Evolutionary conservation across 2,329 filamentous ascomycete species (phyloP), one percentile per base, ranked within the genome.

Genomic region (Penicillium sp.): DNA sequence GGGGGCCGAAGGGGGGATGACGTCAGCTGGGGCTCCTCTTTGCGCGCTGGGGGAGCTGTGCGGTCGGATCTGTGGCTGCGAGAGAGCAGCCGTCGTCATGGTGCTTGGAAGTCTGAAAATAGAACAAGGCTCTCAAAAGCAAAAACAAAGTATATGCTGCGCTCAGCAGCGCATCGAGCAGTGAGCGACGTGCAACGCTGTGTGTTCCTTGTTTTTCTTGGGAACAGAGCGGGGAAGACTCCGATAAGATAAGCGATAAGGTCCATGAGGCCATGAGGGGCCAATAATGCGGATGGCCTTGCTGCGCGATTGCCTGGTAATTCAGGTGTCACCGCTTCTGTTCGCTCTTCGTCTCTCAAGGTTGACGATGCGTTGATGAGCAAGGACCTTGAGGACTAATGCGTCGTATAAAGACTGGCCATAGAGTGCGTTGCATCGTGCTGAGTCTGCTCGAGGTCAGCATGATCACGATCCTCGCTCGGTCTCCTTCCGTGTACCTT

Each of bases 21-120:
- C 66, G 63, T 64, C 66, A 71, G 51, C 18, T 7, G 19, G 10
- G 19, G 19, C 24, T 18, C 14, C 24, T 7, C 11, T 24, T 6
- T 52, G 50, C 24, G 36, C n/a, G 24, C 18, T 19, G 19, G 50
- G 37, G 5, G 50, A 43, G 50, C 24, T 41, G 16, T 33, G 37
- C 6, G 37, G 50, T 22, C 14, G 19, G 33, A 35, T 16, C 2
- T 14, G n/a, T 1, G 36, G 37, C 6, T 24, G 22, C 10, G 50
- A 33, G 9, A 18, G 4, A 6, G 37, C 27, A 16, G 16, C 13
- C 31, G 22, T 41, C n/a, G n/a, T 52, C 50, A 52, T 43, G 10
- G 33, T 14, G 14, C 5, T 18, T 13, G 4, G 16, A 19, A 27
- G 7, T 7, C 31, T 35, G 4, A 13, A 22, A 36, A 14, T 4